Evolutionary conservation across 2,329 filamentous ascomycete species (phyloP), one percentile per base, ranked within the genome.

Genomic region (Fusarium veterinarium): DNA sequence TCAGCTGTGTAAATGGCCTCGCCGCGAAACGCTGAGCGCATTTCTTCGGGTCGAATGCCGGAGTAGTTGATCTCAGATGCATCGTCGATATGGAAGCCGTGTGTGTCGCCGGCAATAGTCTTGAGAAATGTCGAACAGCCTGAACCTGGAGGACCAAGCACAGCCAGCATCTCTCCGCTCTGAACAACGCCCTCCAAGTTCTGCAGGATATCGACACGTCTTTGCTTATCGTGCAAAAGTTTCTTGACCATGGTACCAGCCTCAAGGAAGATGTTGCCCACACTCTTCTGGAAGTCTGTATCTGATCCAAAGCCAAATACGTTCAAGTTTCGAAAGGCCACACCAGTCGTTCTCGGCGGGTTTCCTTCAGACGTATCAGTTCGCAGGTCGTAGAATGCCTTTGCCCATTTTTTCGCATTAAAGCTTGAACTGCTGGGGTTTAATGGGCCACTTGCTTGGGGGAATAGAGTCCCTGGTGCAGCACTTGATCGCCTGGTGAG

Each of bases 1-100:
- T 95, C 93, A 57, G 92, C 92, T 0, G 92, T 94, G 82, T 95
- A 95, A 78, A 95, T 94, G 58, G 92, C 92, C 81, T 95, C 93
- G 64, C 93, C 93, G 25, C 92, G 90, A 81, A 95, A 94, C 59
- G 88, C 85, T 5, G 88, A 89, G 80, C 92, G 88, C 92, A 95
- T 95, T 76, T 93, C 88, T 75, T 92, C 82, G 38, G 92, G 87
- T 0, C 88, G 84, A 70, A 93, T 87, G 69, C 90, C 74, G n/a
- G 75, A 92, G 78, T 95, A 96, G 83, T 95, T 95, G 77, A 96
- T 88, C 69, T 92, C 88, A 0, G 92, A 91, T 17, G 84, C 82
- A 14, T 91, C 81, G 51, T 93, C 91, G 14, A 95, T 84, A 73
- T 88, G 89, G 71, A 95, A 91, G 37, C 93, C 93, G 73, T 94